phyloP scores from a whole-genome alignment of 2,329 filamentous ascomycete species.

The Penicillium sp. region DNA sequence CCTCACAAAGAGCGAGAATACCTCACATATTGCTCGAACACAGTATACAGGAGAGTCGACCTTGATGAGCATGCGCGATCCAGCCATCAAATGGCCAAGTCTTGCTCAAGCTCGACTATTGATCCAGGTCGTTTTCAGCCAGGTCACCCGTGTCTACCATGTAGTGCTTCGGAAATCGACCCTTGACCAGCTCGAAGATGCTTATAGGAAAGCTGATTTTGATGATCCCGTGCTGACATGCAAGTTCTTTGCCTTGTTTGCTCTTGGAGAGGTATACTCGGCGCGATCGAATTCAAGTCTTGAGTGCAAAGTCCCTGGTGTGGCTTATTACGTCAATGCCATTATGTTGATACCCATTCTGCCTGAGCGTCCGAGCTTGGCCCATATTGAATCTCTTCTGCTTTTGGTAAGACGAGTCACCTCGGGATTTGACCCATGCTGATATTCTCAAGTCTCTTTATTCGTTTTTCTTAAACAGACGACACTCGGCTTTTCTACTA shows the following conservation, averaged over 20 bases:
- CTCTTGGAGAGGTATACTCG: slow-evolving; percentile 44
- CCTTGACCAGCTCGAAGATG: slow-evolving; percentile 35
- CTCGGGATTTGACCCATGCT: background rate
- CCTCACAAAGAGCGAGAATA: slow-evolving; percentile 22
- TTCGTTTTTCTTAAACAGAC: slow-evolving; percentile 30
- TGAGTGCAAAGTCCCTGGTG: slow-evolving; percentile 36
- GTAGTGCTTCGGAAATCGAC: slow-evolving; percentile 33
- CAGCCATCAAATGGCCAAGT: slow-evolving; percentile 26
- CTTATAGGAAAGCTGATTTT: slow-evolving; percentile 21
- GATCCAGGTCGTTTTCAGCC: slow-evolving; percentile 29
- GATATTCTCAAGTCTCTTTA: slow-evolving; percentile 15
- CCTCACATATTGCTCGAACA: slow-evolving; percentile 24
- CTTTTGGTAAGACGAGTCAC: slow-evolving; percentile 28
- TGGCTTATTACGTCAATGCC: slow-evolving; percentile 40
- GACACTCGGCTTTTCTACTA: slow-evolving; percentile 29
- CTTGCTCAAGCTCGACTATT: slow-evolving; percentile 28
- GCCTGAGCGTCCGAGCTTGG: slow-evolving; percentile 42
- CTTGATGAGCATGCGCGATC: slow-evolving; percentile 11
- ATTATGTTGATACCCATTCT: slow-evolving; percentile 38
- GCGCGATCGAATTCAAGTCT: slow-evolving; percentile 25
- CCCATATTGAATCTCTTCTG: slow-evolving; percentile 42
- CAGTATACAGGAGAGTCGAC: slow-evolving; percentile 24
- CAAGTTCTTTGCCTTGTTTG: slow-evolving; percentile 45
- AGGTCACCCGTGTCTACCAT: slow-evolving; percentile 32
- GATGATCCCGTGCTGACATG: slow-evolving; percentile 35